Conservation (phyloP, 345 rosid species). For the Lepidium aucheri region DNA sequence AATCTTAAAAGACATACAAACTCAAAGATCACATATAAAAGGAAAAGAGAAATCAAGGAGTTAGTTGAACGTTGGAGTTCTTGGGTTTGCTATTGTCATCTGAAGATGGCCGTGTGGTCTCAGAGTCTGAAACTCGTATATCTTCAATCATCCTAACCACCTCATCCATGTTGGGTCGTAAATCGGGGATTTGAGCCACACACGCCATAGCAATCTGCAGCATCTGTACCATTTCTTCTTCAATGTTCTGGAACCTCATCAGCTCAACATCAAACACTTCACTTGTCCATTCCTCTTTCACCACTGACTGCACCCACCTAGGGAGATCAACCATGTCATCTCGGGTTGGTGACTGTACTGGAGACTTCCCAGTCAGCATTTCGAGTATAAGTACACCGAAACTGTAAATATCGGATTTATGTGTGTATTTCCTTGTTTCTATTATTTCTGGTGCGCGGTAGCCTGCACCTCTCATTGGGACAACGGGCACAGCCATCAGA, state of each 20-base stretch:
- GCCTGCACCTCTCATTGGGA: slow-evolving; percentile 58
- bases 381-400: slow-evolving; percentile 78
- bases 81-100: slow-evolving; percentile 68
- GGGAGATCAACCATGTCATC: slow-evolving; percentile 81
- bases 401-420: slow-evolving; percentile 64
- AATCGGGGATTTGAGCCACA: slow-evolving; percentile 51
- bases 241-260: slow-evolving; percentile 66
- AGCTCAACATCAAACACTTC: slow-evolving; percentile 81
- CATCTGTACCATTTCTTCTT: slow-evolving; percentile 86
- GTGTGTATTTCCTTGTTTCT: slow-evolving; percentile 66
- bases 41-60: slow-evolving; percentile 34
- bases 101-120: slow-evolving; percentile 72
- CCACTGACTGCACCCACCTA: slow-evolving; percentile 88
- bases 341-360: slow-evolving; percentile 56
- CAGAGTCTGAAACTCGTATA: slow-evolving; percentile 62
- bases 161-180: slow-evolving; percentile 68
- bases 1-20: slow-evolving; percentile 11
- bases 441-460: slow-evolving; percentile 70
- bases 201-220: slow-evolving; percentile 76
- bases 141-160: slow-evolving; percentile 86
- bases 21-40: slow-evolving; percentile 1
- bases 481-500: slow-evolving; percentile 51
- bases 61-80: slow-evolving; percentile 65
- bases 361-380: slow-evolving; percentile 75
- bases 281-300: slow-evolving; percentile 86